Evolutionary conservation across 108 stramenopile genomes (phyloP), one percentile per base, ranked within the genome.

Genomic region (Seminavis robusta): DNA sequence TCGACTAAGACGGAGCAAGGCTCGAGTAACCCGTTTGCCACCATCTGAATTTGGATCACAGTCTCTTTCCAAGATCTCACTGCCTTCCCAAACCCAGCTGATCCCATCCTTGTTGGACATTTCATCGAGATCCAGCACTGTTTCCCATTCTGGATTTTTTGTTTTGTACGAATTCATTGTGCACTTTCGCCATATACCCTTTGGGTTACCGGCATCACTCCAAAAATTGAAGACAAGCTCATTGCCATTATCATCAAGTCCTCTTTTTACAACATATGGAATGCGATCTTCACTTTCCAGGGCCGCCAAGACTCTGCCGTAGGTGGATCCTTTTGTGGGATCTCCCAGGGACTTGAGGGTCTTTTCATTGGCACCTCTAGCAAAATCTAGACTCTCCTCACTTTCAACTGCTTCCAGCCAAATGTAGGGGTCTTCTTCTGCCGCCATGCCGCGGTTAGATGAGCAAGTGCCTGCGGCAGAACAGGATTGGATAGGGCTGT

Each of bases 11-110:
- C 48, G 56, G 19, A 93, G 29, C 52, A 96, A 59, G 4, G 70
- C 70, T 19, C 92, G 64, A 24, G 79, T 85, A 8, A 80, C 81
- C 24, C 52, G 61, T 32, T 63, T 49, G 5, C 52, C 62, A n/a
- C 70, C 61, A 20, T 58, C 63, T 17, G 73, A 74, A 23, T 52
- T 28, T 21, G 77, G 65, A 78, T 86, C 85, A 4, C 81, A 59
- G 13, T 49, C 48, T 41, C 84, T 67, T 23, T 80, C 76, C 42
- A 85, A 66, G 1, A 72, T 52, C 7, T 37, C 46, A 42, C 71
- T 69, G 38, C 90, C 93, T 32, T 88, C 80, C 86, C 91, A 96
- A 13, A 96, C 93, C 95, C 93, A 96, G 8, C 83, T 78, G 26
- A 75, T 79, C n/a, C 59, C 71, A 61, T 85, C 83, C 45, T 78